phyloP scores from a whole-genome alignment of 805 yeast species.

The Candida nonsorbophila region DNA sequence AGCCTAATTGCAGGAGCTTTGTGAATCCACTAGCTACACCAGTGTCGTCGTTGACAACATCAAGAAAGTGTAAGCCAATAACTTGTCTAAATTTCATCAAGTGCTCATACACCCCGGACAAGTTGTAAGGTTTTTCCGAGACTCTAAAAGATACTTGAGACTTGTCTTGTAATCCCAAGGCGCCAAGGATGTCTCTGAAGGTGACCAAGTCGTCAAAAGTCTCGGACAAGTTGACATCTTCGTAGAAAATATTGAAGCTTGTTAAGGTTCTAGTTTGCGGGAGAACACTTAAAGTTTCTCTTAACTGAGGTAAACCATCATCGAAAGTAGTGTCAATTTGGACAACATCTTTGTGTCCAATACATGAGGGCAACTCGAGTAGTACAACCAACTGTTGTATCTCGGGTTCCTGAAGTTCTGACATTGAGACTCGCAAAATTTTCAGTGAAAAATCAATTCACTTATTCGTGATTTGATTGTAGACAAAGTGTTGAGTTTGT shows the following conservation, averaged over 20 bases:
- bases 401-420: background rate
- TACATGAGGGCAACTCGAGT: constrained; percentile 8
- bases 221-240: constrained; percentile 26
- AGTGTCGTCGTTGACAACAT: constrained; percentile 38
- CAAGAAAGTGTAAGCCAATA: constrained; percentile 45
- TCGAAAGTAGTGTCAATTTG: constrained; percentile 24
- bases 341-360: constrained; percentile 9
- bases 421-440: too few species aligned
- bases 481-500: too few species aligned
- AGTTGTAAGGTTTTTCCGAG: constrained; percentile 54
- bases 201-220: constrained; percentile 22
- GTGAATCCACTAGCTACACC: constrained; percentile 46
- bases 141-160: constrained; percentile 38
- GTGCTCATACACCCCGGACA: constrained; percentile 57
- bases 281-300: constrained; percentile 51
- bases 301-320: constrained; percentile 54
- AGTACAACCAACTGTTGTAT: constrained; percentile 1
- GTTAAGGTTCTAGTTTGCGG: constrained; percentile 58
- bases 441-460: too few species aligned
- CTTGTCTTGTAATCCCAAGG: constrained; percentile 13
- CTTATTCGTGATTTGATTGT: too few species aligned
- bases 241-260: constrained; percentile 44
- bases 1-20: constrained; percentile 36
- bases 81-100: constrained; percentile 57
- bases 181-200: constrained; percentile 17